Conservation (phyloP, 306 rosid genomes). For the Citrullus amarus region DNA sequence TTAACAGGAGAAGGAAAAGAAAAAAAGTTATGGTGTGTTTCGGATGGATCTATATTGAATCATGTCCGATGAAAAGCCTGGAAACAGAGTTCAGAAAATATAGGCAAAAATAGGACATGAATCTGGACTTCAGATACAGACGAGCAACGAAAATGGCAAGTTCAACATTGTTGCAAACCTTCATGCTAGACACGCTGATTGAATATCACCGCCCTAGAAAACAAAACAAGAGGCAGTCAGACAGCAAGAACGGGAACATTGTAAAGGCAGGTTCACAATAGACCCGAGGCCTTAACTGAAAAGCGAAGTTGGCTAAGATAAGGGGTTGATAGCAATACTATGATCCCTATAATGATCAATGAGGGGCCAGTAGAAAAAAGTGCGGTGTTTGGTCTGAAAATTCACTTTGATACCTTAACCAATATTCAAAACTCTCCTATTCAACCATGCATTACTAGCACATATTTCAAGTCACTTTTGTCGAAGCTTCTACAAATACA, state of each 20-base stretch:
- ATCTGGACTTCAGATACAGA: neutral
- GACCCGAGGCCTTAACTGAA: neutral
- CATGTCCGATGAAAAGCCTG: neutral
- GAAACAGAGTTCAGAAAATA: neutral
- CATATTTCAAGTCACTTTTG: neutral
- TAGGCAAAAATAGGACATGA: neutral
- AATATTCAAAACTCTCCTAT: neutral
- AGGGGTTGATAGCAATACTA: no score
- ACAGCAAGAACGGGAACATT: neutral
- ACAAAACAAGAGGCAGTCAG: neutral
- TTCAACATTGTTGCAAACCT: slow-evolving; percentile 2
- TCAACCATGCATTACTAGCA: neutral
- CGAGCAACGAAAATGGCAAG: neutral
- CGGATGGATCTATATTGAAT: neutral
- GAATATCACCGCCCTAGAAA: slow-evolving; percentile 10
- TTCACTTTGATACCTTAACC: neutral
- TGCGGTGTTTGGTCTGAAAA: neutral
- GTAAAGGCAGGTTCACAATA: neutral
- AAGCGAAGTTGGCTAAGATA: neutral
- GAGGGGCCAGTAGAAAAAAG: neutral
- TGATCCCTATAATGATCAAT: neutral
- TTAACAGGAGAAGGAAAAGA: no score
- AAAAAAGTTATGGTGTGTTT: no score
- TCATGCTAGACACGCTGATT: neutral
- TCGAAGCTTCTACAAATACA: neutral